phyloP scores from a whole-genome alignment of 1,284 basidiomycete genomes.

The Golubevia pallescens region DNA sequence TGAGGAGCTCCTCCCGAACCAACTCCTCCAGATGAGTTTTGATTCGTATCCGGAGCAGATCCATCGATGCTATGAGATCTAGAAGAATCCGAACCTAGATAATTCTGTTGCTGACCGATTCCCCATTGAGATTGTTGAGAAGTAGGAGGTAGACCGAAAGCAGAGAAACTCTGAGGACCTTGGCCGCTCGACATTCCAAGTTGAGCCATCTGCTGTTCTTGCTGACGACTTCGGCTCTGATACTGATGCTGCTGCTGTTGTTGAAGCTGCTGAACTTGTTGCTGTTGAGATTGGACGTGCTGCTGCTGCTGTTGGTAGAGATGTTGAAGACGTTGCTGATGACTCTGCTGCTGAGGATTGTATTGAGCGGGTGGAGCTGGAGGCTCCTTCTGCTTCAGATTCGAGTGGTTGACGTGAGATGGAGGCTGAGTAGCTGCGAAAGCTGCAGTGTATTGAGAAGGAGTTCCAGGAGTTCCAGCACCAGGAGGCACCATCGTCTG shows the following conservation, averaged over 20 bases:
- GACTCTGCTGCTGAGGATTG: slow-evolving; percentile 15
- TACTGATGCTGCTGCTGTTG: slow-evolving; percentile 19
- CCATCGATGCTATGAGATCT: too few relatives aligned
- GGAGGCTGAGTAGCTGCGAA: slow-evolving; percentile 33
- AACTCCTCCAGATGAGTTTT: too few relatives aligned
- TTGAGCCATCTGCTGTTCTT: too few relatives aligned
- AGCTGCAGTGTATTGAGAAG: slow-evolving; percentile 52
- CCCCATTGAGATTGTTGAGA: too few relatives aligned
- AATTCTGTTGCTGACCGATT: too few relatives aligned
- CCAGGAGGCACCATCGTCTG: slow-evolving; percentile 12
- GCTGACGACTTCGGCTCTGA: too few relatives aligned
- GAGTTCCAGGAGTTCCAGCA: slow-evolving; percentile 33
- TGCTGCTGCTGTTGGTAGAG: slow-evolving; percentile 14
- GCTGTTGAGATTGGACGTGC: slow-evolving; percentile 8
- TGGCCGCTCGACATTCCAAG: too few relatives aligned
- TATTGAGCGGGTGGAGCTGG: too few relatives aligned
- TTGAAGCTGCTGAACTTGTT: slow-evolving; percentile 8
- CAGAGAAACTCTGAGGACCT: too few relatives aligned
- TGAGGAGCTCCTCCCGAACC: slow-evolving; percentile 13
- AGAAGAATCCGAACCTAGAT: too few relatives aligned
- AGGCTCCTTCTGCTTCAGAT: slow-evolving; percentile 10
- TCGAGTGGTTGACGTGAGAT: slow-evolving; percentile 33
- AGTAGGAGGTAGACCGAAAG: too few relatives aligned
- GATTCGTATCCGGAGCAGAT: too few relatives aligned
- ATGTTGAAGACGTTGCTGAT: slow-evolving; percentile 14